Conservation (phyloP, 768 basidiomycete genomes). For the Hygrophoropsis aurantiaca region DNA sequence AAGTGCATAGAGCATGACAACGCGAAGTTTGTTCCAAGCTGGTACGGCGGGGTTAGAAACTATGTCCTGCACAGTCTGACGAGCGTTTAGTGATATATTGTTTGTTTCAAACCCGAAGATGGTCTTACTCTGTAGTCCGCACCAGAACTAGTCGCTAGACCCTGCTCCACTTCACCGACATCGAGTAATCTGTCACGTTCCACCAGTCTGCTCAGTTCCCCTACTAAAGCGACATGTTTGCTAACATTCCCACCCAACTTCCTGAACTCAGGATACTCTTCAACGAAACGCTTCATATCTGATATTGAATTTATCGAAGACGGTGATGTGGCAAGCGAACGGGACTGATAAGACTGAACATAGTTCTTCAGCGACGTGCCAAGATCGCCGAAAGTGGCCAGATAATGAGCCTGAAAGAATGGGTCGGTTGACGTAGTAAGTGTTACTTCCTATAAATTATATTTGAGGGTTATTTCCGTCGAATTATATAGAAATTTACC, state of each 20-base stretch:
- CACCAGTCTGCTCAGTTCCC: slow-evolving; percentile 91
- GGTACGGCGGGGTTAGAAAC: slow-evolving; percentile 68
- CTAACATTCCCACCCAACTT: slow-evolving; percentile 97
- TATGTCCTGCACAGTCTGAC: slow-evolving; percentile 86
- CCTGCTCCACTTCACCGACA: slow-evolving; percentile 94
- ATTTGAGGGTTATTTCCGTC: neutral
- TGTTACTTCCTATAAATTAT: slow-evolving; percentile 75
- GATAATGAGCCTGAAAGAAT: slow-evolving; percentile 88
- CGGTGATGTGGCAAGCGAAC: slow-evolving; percentile 72
- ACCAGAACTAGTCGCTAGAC: slow-evolving; percentile 88
- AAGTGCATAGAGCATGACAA: slow-evolving; percentile 90
- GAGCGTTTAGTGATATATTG: neutral
- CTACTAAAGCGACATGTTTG: slow-evolving; percentile 96
- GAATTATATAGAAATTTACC: slow-evolving; percentile 40
- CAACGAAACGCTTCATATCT: slow-evolving; percentile 97
- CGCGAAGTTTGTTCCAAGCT: slow-evolving; percentile 79
- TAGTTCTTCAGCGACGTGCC: slow-evolving; percentile 90
- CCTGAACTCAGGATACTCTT: slow-evolving; percentile 97
- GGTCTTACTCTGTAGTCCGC: slow-evolving; percentile 77
- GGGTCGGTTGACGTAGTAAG: slow-evolving; percentile 88
- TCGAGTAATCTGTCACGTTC: slow-evolving; percentile 83
- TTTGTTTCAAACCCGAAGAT: too few relatives aligned
- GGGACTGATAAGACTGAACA: slow-evolving; percentile 89
- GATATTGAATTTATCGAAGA: slow-evolving; percentile 87
- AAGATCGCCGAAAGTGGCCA: slow-evolving; percentile 95